phyloP scores from a whole-genome alignment of 768 basidiomycete species.

The Lactifluus rugatus region DNA sequence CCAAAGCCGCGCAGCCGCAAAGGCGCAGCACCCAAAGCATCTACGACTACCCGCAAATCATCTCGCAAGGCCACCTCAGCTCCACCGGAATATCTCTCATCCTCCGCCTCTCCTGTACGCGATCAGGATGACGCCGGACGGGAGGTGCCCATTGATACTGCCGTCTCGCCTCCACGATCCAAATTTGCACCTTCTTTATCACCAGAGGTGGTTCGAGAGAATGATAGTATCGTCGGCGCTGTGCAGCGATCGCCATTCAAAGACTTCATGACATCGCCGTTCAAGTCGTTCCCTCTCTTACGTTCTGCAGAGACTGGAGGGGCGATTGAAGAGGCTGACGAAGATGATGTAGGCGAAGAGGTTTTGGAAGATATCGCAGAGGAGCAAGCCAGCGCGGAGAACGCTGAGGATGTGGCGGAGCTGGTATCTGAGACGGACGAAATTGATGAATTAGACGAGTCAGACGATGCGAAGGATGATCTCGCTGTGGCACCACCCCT shows the following conservation, averaged over 20 bases:
- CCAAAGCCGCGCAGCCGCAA: conserved; percentile 32
- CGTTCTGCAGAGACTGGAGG: conserved; percentile 11
- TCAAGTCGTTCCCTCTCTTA: conserved; percentile 8
- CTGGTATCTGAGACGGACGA: conserved; percentile 3
- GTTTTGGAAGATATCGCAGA: conserved; percentile 6
- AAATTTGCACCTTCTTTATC: conserved; percentile 49
- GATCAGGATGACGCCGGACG: background rate
- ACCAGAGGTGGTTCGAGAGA: conserved; percentile 28
- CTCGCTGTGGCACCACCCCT: conserved; percentile 32
- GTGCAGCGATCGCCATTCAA: conserved; percentile 16
- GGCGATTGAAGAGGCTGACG: conserved; percentile 19
- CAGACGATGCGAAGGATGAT: conserved; percentile 14
- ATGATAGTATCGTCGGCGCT: conserved; percentile 9
- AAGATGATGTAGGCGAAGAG: conserved; percentile 17
- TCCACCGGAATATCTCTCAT: conserved; percentile 44
- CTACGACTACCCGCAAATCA: conserved; percentile 34
- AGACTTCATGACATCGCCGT: background rate
- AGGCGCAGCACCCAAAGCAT: conserved; percentile 35
- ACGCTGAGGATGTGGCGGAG: conserved; percentile 1
- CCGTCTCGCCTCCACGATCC: conserved; percentile 39
- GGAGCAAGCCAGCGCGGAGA: conserved; percentile 4
- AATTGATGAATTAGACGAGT: conserved; percentile 19
- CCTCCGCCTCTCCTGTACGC: conserved; percentile 21
- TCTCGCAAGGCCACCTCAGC: conserved; percentile 64
- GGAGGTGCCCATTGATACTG: conserved; percentile 12